These are phyloP conservation scores for Camellia lanceoleosa DNA, from an alignment of 148 eudicot species.

Conservation along the genomic window DNA sequence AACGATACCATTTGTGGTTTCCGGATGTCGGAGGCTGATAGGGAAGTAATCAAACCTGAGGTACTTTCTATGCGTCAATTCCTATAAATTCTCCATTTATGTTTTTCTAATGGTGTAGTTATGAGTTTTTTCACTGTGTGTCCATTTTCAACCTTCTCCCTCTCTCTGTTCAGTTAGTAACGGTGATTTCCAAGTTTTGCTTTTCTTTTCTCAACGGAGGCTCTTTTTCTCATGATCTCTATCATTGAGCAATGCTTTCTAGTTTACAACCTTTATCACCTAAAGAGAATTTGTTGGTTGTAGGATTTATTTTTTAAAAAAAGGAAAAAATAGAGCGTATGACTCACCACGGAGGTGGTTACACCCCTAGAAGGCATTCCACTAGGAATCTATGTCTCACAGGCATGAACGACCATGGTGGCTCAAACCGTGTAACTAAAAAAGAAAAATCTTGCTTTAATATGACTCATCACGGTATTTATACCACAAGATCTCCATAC, in stretches of 20 bases:
- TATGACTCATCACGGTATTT: no score
- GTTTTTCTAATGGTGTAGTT: not conserved
- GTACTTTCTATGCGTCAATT: constrained; percentile 11
- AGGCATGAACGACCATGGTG: no score
- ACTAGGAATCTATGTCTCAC: no score
- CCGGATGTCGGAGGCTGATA: constrained; percentile 34
- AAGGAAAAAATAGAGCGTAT: no score
- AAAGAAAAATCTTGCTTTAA: no score
- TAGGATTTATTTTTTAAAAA: not conserved
- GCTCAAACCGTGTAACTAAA: no score
- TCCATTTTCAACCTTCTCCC: not conserved
- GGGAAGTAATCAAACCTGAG: constrained; percentile 37
- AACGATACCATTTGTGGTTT: not conserved
- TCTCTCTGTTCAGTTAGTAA: not conserved
- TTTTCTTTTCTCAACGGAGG: not conserved
- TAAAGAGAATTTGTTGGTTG: not conserved
- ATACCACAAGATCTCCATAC: no score
- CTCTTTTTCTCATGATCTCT: not conserved
- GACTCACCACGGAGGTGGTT: no score
- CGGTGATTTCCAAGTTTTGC: not conserved
- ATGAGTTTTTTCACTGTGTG: not conserved
- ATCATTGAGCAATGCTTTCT: not conserved
- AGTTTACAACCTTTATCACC: not conserved
- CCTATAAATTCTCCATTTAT: not conserved
- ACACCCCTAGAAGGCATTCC: no score